Base-by-base conservation (phyloP, 2,329 filamentous ascomycete species). In the Plectosphaerella cucumerina region DNA sequence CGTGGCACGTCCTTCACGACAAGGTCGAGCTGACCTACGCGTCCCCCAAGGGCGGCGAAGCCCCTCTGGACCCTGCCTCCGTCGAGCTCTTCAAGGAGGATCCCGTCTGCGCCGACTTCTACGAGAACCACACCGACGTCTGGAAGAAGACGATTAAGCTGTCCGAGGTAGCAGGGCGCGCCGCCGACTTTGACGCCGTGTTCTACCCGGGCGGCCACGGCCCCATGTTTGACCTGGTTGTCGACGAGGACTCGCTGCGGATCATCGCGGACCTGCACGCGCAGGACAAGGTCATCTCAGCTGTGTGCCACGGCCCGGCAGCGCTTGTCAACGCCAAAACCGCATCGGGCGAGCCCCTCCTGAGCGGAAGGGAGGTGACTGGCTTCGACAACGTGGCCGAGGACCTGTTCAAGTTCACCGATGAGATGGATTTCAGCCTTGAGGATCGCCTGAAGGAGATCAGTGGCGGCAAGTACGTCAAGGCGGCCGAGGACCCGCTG, bases 251-350 rank as follows among this genome's bases (percentile, higher is more conserved):
- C n/a, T 84, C 79, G 22, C 78, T 82, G 57, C 69, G 76, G 54
- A 68, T 89, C 34, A 81, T 85, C 60, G 69, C 73, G 53, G 82
- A 87, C 64, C 87, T 89, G 64, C 78, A 75, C 60, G 69, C 71
- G 37, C 73, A 76, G 3, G 79, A 76, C 55, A 87, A 87, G 73
- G 72, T 82, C 50, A 77, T 89, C 14, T 71, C 81, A 0, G 82
- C 85, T 4, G 84, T 89, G 44, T 89, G 86, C 72, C 86, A 89
- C 67, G 86, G 84, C 6, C 82, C 85, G 3, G 80, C 79, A 4
- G 86, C 78, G 12, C 71, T 89, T 15, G 72, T 77, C 46, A 76
- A 84, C 57, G 84, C 80, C 34, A 79, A 75, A 59, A 60, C 75
- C 18, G 56, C 68, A 5, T 70, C 76, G 53, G 82, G 81, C 33